phyloP scores from a whole-genome alignment of 2,329 filamentous ascomycete species.

The Cylindrodendrum hubeiense region DNA sequence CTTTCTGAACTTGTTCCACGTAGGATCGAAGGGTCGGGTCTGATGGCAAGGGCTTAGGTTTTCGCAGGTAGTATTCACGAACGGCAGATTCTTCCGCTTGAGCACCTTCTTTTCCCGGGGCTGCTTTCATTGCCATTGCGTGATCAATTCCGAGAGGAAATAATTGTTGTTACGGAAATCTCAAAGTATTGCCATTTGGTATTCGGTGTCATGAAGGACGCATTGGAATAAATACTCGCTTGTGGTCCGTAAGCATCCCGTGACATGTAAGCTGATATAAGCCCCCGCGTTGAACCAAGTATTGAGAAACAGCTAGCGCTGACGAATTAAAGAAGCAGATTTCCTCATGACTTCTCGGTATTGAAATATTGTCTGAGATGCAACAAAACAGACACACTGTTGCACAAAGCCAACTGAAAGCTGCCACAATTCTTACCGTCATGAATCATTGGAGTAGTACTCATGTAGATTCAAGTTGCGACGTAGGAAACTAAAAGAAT shows the following conservation, averaged over 20 bases:
- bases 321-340: too few species aligned
- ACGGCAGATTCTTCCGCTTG: constrained; percentile 3
- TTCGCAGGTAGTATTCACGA: constrained; percentile 12
- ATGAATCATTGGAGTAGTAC: not conserved
- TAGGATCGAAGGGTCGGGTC: constrained; percentile 2
- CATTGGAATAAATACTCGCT: not conserved
- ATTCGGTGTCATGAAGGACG: not conserved
- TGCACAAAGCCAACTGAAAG: not conserved
- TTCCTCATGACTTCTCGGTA: not conserved
- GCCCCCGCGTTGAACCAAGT: not conserved
- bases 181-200: not conserved
- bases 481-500: too few species aligned
- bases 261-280: not conserved
- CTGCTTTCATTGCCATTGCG: not conserved
- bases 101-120: not conserved
- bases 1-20: constrained; percentile 10
- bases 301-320: too few species aligned
- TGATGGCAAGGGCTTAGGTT: constrained; percentile 1
- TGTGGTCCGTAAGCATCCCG: not conserved
- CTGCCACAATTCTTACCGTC: not conserved
- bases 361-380: not conserved
- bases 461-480: not conserved
- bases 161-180: not conserved
- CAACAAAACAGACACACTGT: not conserved
- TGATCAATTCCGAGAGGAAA: too few species aligned